Evolutionary conservation across 2,329 filamentous ascomycete genomes (phyloP).

Genomic region (Pestalotiopsis sp.): DNA sequence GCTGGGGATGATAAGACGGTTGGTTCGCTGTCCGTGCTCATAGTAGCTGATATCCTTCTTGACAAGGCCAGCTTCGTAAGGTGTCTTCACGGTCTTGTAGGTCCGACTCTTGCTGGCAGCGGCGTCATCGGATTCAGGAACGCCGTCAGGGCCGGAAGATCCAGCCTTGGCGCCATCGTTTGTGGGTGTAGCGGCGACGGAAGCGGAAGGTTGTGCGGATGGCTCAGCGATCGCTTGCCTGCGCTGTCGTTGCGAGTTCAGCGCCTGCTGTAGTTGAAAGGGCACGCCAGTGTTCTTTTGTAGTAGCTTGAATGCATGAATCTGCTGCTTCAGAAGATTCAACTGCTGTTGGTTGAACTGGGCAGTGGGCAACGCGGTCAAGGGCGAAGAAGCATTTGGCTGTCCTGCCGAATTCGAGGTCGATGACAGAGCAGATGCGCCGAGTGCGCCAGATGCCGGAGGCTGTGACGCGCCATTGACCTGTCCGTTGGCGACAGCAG

Average conservation of each 20-base stretch:
- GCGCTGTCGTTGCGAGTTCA: constrained; percentile 74
- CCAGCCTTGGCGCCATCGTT: constrained; percentile 36
- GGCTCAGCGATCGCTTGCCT: constrained; percentile 57
- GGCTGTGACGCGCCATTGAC: constrained; percentile 49
- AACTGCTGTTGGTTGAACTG: constrained; percentile 81
- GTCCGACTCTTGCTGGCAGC: constrained; percentile 43
- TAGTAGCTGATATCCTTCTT: constrained; percentile 70
- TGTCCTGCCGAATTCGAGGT: constrained; percentile 30
- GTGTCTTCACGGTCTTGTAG: constrained; percentile 76
- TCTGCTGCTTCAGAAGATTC: constrained; percentile 77
- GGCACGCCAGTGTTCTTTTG: constrained; percentile 86
- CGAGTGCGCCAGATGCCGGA: constrained; percentile 34
- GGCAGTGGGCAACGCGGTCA: constrained; percentile 29
- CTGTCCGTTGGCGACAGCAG: constrained; percentile 56
- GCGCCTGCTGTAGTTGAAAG: constrained; percentile 73
- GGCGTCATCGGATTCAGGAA: constrained; percentile 27
- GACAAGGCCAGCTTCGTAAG: constrained; percentile 59
- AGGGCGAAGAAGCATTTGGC: constrained; percentile 32
- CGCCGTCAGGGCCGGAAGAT: constrained; percentile 30
- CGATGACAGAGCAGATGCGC: constrained; percentile 39
- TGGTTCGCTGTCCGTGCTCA: constrained; percentile 74
- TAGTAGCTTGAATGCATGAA: constrained; percentile 86
- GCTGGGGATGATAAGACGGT: constrained; percentile 79
- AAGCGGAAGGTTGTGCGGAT: constrained; percentile 38
- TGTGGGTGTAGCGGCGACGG: constrained; percentile 43